A percentile compares a stretch with the other conserved stretches of the same genome.
These are phyloP conservation scores for Volvox carteri DNA, from an alignment of 163 green algal species.

Conservation along the genomic window DNA sequence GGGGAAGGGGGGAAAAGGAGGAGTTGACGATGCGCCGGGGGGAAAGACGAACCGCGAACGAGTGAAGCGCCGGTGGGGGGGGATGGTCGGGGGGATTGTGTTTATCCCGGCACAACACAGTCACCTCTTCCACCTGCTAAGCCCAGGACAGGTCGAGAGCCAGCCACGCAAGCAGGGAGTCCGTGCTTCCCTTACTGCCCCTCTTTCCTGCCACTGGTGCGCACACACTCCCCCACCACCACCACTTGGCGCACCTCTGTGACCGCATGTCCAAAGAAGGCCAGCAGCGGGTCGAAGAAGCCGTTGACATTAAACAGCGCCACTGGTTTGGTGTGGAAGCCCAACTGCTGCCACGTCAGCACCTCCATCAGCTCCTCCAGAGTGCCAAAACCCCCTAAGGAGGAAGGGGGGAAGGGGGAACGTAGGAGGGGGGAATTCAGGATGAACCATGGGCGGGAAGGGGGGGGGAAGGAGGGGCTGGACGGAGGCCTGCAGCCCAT, in stretches of 20 bases:
- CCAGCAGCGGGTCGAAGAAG: conserved; percentile 89
- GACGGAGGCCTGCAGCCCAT: neutral
- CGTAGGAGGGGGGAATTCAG: neutral
- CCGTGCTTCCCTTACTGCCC: no score
- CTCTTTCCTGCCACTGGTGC: no score
- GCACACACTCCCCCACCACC: no score
- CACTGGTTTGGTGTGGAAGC: conserved; percentile 88
- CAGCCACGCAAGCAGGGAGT: neutral
- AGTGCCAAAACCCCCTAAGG: conserved; percentile 87
- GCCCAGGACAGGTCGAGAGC: no score
- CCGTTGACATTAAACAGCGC: conserved; percentile 88
- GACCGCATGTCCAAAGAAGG: conserved; percentile 84
- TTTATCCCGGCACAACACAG: no score
- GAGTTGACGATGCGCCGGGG: no score
- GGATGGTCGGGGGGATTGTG: no score
- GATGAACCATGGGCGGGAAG: no score
- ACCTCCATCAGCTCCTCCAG: conserved; percentile 92
- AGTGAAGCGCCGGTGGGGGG: no score
- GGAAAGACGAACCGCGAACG: no score
- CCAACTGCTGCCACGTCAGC: conserved; percentile 79
- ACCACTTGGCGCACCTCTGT: conserved; percentile 71
- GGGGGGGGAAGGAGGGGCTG: neutral
- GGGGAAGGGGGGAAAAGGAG: no score
- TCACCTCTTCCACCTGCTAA: no score
- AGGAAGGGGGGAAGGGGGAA: neutral